These are phyloP conservation scores for Colletotrichum karsti DNA, from an alignment of 2,329 filamentous ascomycete species.

Conservation along the genomic window DNA sequence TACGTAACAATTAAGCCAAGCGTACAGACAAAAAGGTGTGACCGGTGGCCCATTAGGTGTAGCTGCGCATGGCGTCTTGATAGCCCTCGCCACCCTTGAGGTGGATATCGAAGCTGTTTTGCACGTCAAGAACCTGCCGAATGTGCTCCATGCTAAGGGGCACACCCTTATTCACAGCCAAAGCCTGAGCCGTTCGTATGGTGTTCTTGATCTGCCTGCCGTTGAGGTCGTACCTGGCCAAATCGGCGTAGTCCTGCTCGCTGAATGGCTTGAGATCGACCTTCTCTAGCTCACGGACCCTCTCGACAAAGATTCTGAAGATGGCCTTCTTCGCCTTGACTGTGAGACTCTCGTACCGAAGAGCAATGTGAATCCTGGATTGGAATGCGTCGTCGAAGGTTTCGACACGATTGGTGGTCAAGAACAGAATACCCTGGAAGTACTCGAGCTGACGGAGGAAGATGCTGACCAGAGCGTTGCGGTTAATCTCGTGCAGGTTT, in stretches of 20 bases:
- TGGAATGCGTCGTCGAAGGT: conserved; percentile 94
- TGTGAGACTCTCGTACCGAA: conserved; percentile 81
- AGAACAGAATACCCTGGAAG: conserved; percentile 89
- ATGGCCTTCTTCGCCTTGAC: conserved; percentile 78
- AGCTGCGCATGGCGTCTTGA: conserved; percentile 84
- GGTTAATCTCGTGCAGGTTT: conserved; percentile 83
- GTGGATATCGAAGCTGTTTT: conserved; percentile 84
- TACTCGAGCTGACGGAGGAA: conserved; percentile 90
- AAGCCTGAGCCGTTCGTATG: conserved; percentile 81
- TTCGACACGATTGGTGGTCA: conserved; percentile 88
- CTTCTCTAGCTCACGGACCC: conserved; percentile 72
- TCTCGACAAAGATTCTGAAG: conserved; percentile 85
- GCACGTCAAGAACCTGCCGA: conserved; percentile 83
- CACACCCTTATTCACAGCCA: conserved; percentile 79
- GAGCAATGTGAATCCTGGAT: conserved; percentile 84
- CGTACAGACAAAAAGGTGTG: not conserved
- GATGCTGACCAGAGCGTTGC: conserved; percentile 86
- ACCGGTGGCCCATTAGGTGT: conserved; percentile 48
- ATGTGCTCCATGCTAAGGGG: conserved; percentile 82
- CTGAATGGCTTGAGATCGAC: conserved; percentile 66
- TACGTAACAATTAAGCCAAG: no score
- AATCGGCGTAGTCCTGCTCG: conserved; percentile 71
- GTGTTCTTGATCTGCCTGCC: conserved; percentile 86
- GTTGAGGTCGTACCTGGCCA: conserved; percentile 73
- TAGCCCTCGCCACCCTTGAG: conserved; percentile 84